phyloP scores from a whole-genome alignment of 306 rosid genomes.

The Casuarina equisetifolia region DNA sequence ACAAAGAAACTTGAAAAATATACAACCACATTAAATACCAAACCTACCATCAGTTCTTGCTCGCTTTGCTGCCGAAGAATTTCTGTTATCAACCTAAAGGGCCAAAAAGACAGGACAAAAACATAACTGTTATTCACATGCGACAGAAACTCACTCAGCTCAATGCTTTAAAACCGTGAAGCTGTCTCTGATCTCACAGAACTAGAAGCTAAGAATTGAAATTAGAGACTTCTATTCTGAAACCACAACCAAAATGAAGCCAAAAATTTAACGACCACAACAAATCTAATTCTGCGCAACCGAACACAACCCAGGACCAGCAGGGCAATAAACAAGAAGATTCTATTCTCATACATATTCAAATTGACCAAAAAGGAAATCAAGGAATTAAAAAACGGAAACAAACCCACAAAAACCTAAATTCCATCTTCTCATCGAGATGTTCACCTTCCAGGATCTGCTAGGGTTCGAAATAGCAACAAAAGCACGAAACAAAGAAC shows the following conservation, averaged over 20 bases:
- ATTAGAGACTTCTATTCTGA: background rate
- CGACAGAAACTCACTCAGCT: background rate
- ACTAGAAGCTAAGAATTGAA: background rate
- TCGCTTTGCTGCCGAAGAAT: conserved; percentile 95
- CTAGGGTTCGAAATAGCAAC: conserved; percentile 17
- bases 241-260: background rate
- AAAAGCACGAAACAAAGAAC: background rate
- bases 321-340: background rate
- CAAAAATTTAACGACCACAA: background rate
- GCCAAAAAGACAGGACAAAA: background rate
- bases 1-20: background rate
- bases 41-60: conserved; percentile 93
- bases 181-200: background rate
- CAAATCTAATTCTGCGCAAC: background rate
- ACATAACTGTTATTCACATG: background rate
- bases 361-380: background rate
- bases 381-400: background rate
- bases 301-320: background rate
- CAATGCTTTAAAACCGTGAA: conserved; percentile 16
- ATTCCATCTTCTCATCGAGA: background rate
- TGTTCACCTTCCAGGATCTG: background rate
- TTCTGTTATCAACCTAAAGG: conserved; percentile 85
- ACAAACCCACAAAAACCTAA: background rate
- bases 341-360: background rate
- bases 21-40: background rate